A percentile compares a stretch with the other conserved stretches of the same genome.
Conservation (phyloP, 1,284 basidiomycete species). For the Ganoderma lingzhi region DNA sequence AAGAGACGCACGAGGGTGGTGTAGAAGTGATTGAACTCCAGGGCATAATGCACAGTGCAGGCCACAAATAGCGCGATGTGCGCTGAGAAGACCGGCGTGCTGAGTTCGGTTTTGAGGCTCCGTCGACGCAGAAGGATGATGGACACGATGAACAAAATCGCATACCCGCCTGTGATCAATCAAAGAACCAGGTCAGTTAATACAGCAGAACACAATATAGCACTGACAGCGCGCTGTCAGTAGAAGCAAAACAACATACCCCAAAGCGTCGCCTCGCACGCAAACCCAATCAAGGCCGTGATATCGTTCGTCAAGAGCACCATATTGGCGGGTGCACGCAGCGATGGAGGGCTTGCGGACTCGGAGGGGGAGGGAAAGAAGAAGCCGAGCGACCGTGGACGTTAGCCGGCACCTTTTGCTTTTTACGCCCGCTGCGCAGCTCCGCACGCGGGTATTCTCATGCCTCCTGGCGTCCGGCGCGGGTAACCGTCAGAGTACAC, state of each 20-base stretch:
- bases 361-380: conserved; percentile 2
- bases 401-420: not conserved
- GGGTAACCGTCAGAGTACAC: not conserved
- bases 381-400: conserved; percentile 3
- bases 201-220: not conserved
- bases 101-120: not conserved
- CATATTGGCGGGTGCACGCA: conserved; percentile 1
- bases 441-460: not conserved
- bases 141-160: conserved; percentile 17
- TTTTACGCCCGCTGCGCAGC: not conserved
- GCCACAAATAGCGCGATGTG: conserved; percentile 42
- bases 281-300: conserved; percentile 45
- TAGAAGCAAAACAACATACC: conserved; percentile 31
- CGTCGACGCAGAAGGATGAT: conserved; percentile 32
- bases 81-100: conserved; percentile 37
- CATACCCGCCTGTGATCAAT: conserved; percentile 21
- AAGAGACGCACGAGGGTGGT: conserved; percentile 40
- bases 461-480: not conserved
- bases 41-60: conserved; percentile 46
- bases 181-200: not conserved
- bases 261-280: conserved; percentile 43
- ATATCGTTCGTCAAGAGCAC: conserved; percentile 31
- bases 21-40: conserved; percentile 49
- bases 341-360: not conserved
- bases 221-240: not conserved